Conservation (phyloP, 306 rosid genomes). For the Alnus glutinosa region DNA sequence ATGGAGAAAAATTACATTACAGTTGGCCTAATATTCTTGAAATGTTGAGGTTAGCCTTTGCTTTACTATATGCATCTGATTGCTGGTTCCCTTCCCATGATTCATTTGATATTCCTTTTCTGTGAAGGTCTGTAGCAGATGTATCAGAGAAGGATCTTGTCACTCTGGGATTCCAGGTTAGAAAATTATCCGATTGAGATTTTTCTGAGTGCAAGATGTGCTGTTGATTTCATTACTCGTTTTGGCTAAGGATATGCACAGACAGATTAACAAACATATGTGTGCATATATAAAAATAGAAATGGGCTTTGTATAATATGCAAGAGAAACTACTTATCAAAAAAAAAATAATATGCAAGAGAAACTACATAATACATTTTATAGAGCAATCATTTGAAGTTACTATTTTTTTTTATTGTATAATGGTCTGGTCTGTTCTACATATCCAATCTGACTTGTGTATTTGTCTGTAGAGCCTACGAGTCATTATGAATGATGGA, state of each 20-base stretch:
- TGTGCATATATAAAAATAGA: background rate
- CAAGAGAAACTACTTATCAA: no score
- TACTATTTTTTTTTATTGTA: background rate
- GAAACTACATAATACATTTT: no score
- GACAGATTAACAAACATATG: background rate
- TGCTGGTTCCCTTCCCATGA: constrained; percentile 30
- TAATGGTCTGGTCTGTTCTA: background rate
- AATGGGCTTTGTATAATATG: background rate
- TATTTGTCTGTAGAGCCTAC: constrained; percentile 56
- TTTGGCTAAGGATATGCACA: background rate
- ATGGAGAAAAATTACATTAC: constrained; percentile 82
- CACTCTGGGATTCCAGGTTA: constrained; percentile 94
- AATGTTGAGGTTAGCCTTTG: constrained; percentile 77
- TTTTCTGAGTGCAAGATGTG: background rate
- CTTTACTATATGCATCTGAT: constrained; percentile 15
- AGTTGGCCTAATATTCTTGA: constrained; percentile 93
- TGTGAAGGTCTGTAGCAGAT: constrained; percentile 86
- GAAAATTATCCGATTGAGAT: constrained; percentile 26
- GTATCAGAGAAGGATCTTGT: constrained; percentile 90
- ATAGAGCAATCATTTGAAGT: background rate
- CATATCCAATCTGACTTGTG: background rate
- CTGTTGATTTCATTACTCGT: background rate
- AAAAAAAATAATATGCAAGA: background rate
- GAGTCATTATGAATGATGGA: constrained; percentile 93
- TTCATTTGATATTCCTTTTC: constrained; percentile 28